Evolutionary conservation across 2,329 filamentous ascomycete species (phyloP), one percentile per base, ranked within the genome.

Genomic region (Emergomyces orientalis): DNA sequence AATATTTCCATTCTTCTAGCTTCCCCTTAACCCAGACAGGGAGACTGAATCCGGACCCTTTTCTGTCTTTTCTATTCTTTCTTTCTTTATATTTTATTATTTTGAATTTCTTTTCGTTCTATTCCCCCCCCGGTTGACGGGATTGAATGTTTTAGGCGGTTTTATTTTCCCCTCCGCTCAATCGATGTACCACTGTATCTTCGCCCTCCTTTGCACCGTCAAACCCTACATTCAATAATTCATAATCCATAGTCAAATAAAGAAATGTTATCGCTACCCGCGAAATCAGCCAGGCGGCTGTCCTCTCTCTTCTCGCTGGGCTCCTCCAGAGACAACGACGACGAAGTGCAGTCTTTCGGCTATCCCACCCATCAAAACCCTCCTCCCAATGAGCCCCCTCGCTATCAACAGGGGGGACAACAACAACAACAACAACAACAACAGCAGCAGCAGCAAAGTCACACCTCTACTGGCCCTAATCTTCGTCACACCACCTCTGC

Each of bases 271-370:
- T 76, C 75, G 32, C 72, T 75, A 70, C 75, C 75, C 60, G 71
- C 72, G 63, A 78, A 77, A 67, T 76, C 75, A 63, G 76, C 75
- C 63, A 77, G 74, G 70, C 76, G 77, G 63, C 76, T 79, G 63
- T 78, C 77, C 13, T 79, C 77, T 45, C 72, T 79, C 55, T 78
- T 79, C 64, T 78, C 76, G 7, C 63, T 78, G 64, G 71, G 74
- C 14, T 73, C 73, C 27, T 68, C 72, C 47, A 75, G 75, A 64
- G 74, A 76, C 59, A 32, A 47, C 55, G 45, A 14, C 27, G 59
- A 62, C 9, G 54, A 62, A 22, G 54, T 11, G 34, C 14, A 43
- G 19, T 11, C 25, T 34, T 13, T 45, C n/a, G 11, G 60, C 13
- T 22, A 60, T 19, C 41, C 61, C 14, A 59, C 56, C 32, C 39